These are phyloP conservation scores for Castanopsis chinensis DNA, from an alignment of 306 rosid species.

Conservation along the genomic window DNA sequence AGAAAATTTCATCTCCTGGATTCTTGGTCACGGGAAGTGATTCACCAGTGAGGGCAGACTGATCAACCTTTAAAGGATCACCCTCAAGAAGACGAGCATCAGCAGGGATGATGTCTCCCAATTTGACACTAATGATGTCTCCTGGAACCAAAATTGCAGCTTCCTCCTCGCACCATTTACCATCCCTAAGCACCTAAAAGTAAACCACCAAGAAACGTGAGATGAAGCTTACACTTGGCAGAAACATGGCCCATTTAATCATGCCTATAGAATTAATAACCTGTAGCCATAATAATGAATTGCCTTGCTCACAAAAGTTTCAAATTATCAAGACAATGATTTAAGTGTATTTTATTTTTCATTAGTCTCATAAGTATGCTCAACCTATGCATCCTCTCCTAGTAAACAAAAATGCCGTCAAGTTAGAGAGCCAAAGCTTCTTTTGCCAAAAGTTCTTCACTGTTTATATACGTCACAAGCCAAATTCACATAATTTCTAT, in stretches of 20 bases:
- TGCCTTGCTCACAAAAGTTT: neutral
- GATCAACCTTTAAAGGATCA: constrained; percentile 89
- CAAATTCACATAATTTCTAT: neutral
- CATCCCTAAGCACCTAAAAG: constrained; percentile 88
- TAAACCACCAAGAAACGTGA: constrained; percentile 13
- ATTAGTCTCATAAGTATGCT: neutral
- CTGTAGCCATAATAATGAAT: neutral
- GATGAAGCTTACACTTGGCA: constrained; percentile 2
- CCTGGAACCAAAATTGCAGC: constrained; percentile 97
- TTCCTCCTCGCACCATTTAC: constrained; percentile 86
- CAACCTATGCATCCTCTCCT: neutral
- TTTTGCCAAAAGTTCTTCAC: neutral
- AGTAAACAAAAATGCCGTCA: neutral
- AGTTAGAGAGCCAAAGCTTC: neutral
- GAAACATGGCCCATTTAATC: neutral
- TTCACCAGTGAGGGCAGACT: constrained; percentile 97
- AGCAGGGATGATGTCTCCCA: constrained; percentile 95
- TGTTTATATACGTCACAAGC: neutral
- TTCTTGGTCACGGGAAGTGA: constrained; percentile 87
- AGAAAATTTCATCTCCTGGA: constrained; percentile 97
- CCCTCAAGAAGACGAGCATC: constrained; percentile 99
- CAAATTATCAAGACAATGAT: neutral
- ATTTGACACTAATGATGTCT: constrained; percentile 85
- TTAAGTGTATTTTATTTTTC: neutral
- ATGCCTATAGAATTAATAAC: neutral